Evolutionary conservation across 768 basidiomycete species (phyloP).

Genomic region (Hemileccinum rubropunctum): DNA sequence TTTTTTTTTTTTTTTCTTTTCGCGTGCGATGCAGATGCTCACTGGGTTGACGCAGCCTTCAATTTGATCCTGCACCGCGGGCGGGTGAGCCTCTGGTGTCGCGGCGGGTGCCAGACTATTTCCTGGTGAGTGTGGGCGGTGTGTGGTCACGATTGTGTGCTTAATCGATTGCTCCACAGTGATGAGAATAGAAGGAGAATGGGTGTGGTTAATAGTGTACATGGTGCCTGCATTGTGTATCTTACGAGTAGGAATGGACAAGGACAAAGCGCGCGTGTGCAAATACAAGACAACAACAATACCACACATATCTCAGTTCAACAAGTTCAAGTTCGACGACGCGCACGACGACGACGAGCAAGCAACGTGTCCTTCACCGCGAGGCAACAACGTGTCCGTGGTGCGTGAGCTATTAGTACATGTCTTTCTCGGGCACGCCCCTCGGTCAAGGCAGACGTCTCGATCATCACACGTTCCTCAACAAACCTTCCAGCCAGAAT

Average conservation of each 20-base stretch:
- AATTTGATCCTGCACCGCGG: conserved; percentile 99
- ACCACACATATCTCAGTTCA: no score
- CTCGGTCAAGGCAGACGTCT: conserved; percentile 84
- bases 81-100: conserved; percentile 98
- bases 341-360: conserved; percentile 11
- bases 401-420: conserved; percentile 38
- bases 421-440: conserved; percentile 86
- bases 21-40: background rate
- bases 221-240: conserved; percentile 24
- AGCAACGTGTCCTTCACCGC: background rate
- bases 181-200: conserved; percentile 13
- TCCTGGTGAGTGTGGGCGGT: conserved; percentile 67
- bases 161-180: conserved; percentile 15
- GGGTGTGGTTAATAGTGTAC: conserved; percentile 20
- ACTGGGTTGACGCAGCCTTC: conserved; percentile 62
- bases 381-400: conserved; percentile 19
- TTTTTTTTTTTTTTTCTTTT: background rate
- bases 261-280: conserved; percentile 7
- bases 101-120: conserved; percentile 91
- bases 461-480: conserved; percentile 76
- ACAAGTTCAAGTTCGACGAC: no score
- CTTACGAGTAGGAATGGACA: conserved; percentile 8
- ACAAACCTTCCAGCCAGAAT: conserved; percentile 43
- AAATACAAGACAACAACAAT: conserved; percentile 28
- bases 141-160: conserved; percentile 22